Conservation (phyloP, 73 alveolate genomes). For the Paramecium sonneborni region DNA sequence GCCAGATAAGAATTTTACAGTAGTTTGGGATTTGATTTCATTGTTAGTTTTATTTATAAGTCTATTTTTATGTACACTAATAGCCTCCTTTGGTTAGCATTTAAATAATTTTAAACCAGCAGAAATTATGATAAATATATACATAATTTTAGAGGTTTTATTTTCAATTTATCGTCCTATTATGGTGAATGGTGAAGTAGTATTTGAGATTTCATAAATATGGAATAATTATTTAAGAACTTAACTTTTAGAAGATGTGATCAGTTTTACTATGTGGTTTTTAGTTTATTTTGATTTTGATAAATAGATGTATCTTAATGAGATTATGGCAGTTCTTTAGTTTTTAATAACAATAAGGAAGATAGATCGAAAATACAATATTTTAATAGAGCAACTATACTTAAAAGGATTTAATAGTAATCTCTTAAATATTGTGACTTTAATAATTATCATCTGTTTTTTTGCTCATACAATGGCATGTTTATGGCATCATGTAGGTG, state of each 20-base stretch:
- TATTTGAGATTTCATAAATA: neutral
- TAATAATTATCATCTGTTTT: neutral
- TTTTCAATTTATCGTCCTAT: neutral
- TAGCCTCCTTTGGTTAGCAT: neutral
- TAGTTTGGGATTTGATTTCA: neutral
- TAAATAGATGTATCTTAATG: neutral
- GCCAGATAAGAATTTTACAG: neutral
- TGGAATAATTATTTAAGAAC: neutral
- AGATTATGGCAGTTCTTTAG: neutral
- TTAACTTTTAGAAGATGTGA: neutral
- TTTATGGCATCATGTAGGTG: neutral
- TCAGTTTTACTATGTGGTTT: neutral
- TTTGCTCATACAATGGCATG: slow-evolving; percentile 48
- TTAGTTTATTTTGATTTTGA: neutral
- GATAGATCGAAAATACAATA: neutral
- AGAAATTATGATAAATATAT: neutral
- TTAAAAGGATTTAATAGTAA: slow-evolving; percentile 10
- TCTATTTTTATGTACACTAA: neutral
- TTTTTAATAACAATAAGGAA: neutral
- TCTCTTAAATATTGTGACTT: neutral
- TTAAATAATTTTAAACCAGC: neutral
- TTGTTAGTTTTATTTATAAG: neutral
- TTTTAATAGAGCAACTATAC: neutral
- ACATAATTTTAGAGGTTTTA: neutral
- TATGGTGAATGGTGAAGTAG: neutral